Evolutionary conservation across 129 eudicot species (phyloP).

Genomic region (Silybum marianum): DNA sequence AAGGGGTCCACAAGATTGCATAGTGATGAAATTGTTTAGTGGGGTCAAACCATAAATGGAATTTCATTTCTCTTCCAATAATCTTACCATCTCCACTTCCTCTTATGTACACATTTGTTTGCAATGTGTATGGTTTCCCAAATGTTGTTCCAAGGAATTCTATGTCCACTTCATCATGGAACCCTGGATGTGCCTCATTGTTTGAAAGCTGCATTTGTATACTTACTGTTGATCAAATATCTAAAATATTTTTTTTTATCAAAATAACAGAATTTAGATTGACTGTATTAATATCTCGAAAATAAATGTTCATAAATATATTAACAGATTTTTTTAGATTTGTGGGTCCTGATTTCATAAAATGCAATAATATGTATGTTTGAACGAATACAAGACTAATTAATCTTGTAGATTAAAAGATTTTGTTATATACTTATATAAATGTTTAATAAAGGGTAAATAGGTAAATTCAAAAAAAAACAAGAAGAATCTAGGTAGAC

Average conservation of each 20-base stretch:
- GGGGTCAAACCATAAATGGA: slow-evolving; percentile 76
- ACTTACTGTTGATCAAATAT: background rate
- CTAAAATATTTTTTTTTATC: background rate
- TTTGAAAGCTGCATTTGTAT: slow-evolving; percentile 42
- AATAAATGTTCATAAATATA: background rate
- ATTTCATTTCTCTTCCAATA: slow-evolving; percentile 71
- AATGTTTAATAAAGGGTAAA: too few relatives aligned
- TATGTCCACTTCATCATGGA: slow-evolving; percentile 70
- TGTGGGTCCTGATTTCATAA: background rate
- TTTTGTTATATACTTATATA: too few relatives aligned
- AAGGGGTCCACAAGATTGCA: slow-evolving; percentile 70
- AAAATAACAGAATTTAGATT: background rate
- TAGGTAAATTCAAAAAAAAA: background rate
- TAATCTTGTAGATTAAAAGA: background rate
- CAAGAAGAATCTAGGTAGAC: background rate
- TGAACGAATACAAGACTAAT: too few relatives aligned
- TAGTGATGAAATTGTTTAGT: slow-evolving; percentile 59
- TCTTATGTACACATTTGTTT: slow-evolving; percentile 64
- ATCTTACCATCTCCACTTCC: slow-evolving; percentile 73
- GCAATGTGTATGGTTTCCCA: slow-evolving; percentile 67
- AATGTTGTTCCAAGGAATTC: slow-evolving; percentile 74
- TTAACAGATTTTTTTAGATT: background rate
- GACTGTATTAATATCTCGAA: background rate
- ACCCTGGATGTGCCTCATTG: slow-evolving; percentile 66
- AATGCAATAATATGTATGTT: too few relatives aligned